A percentile compares a stretch with the other conserved stretches of the same genome.
These are phyloP conservation scores for Avena atlantica DNA, from an alignment of 176 grass and related monocot species.

Conservation along the genomic window DNA sequence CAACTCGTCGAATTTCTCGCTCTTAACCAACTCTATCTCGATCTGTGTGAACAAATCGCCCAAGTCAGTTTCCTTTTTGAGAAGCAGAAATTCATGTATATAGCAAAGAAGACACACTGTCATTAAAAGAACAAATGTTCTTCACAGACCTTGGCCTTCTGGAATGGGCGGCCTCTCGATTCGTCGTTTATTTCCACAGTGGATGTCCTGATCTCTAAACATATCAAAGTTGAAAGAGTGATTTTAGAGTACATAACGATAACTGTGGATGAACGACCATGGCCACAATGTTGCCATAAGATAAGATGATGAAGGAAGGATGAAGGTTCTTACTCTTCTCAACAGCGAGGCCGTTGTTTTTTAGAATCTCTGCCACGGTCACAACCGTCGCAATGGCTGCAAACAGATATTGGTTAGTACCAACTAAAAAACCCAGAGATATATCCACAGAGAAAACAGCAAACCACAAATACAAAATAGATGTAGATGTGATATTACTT, in stretches of 20 bases:
- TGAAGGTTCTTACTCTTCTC: constrained; percentile 71
- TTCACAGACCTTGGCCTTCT: constrained; percentile 85
- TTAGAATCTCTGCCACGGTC: constrained; percentile 87
- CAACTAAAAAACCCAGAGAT: neutral
- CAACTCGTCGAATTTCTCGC: constrained; percentile 86
- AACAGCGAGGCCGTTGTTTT: constrained; percentile 82
- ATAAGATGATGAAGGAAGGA: neutral
- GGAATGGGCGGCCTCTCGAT: constrained; percentile 62
- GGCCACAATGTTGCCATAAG: neutral
- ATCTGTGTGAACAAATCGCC: constrained; percentile 47
- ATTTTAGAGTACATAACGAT: neutral
- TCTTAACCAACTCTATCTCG: constrained; percentile 84
- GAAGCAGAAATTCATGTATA: neutral
- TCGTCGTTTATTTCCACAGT: constrained; percentile 93
- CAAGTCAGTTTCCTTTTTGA: neutral
- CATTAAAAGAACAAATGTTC: neutral
- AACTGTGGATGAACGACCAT: neutral
- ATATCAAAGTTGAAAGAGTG: neutral
- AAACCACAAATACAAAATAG: neutral
- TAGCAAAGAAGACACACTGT: neutral
- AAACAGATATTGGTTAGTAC: constrained; percentile 36
- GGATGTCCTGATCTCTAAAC: constrained; percentile 83
- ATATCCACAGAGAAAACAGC: neutral
- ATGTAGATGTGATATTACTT: neutral
- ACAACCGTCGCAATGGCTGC: constrained; percentile 90